phyloP scores from a whole-genome alignment of 2,329 filamentous ascomycete genomes.

The Cercospora zeae-maydis region DNA sequence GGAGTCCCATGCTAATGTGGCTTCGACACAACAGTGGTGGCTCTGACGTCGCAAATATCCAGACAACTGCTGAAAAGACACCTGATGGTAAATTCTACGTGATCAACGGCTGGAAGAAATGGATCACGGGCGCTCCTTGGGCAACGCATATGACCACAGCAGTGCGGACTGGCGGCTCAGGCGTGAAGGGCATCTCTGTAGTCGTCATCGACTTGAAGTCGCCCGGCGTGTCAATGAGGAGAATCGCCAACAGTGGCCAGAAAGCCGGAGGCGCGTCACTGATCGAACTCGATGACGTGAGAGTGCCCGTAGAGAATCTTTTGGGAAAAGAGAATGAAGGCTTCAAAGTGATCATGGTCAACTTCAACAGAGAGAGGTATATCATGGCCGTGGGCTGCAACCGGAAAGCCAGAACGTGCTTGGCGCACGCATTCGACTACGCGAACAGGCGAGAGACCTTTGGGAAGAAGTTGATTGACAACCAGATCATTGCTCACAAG shows the following conservation, averaged over 20 bases:
- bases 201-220: conserved; percentile 54
- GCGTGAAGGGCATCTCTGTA: conserved; percentile 51
- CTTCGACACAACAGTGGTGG: conserved; percentile 41
- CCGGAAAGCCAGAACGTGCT: conserved; percentile 48
- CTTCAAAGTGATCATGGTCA: conserved; percentile 56
- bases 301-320: conserved; percentile 53
- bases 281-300: conserved; percentile 55
- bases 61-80: conserved; percentile 53
- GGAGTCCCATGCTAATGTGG: background rate
- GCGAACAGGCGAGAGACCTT: conserved; percentile 36
- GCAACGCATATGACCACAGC: conserved; percentile 50
- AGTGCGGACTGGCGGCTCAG: conserved; percentile 56
- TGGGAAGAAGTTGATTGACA: conserved; percentile 35
- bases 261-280: conserved; percentile 55
- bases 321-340: conserved; percentile 55
- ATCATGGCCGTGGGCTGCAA: conserved; percentile 56
- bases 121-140: conserved; percentile 55
- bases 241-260: conserved; percentile 64
- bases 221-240: conserved; percentile 51
- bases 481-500: conserved; percentile 36
- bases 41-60: conserved; percentile 62
- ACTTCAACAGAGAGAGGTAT: conserved; percentile 60
- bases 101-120: conserved; percentile 61
- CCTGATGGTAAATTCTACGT: conserved; percentile 52
- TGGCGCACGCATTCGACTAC: conserved; percentile 32